These are phyloP conservation scores for Tuber indicum DNA, from an alignment of 495 filamentous ascomycete genomes.

Conservation along the genomic window DNA sequence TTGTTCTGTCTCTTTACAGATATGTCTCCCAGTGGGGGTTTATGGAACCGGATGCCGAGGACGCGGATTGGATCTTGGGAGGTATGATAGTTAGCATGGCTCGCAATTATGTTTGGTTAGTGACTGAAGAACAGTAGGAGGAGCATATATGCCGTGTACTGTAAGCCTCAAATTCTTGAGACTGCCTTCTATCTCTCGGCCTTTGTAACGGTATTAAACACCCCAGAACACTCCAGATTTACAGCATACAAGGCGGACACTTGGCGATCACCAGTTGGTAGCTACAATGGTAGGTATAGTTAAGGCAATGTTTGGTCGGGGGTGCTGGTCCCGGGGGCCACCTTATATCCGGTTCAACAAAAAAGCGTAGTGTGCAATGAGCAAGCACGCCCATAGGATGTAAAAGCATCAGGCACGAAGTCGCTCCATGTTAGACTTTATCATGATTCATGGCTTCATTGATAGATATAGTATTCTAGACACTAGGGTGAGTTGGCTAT, in stretches of 20 bases:
- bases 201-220: neutral
- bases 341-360: neutral
- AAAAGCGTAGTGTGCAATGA: neutral
- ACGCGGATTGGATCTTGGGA: neutral
- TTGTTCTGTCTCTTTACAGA: no score
- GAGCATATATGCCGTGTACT: neutral
- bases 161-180: neutral
- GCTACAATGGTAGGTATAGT: neutral
- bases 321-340: neutral
- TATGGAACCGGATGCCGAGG: neutral
- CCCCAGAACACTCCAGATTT: neutral
- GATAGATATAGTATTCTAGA: neutral
- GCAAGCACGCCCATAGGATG: neutral
- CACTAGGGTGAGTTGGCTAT: neutral
- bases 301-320: neutral
- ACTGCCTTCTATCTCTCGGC: neutral
- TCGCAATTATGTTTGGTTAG: neutral
- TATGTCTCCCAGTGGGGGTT: neutral
- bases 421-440: neutral
- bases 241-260: neutral
- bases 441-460: neutral
- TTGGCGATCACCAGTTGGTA: neutral
- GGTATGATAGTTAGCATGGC: neutral
- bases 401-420: no score
- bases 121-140: neutral